These are phyloP conservation scores for Tricholoma hemisulphureum DNA, from an alignment of 768 basidiomycete genomes.

Conservation along the genomic window DNA sequence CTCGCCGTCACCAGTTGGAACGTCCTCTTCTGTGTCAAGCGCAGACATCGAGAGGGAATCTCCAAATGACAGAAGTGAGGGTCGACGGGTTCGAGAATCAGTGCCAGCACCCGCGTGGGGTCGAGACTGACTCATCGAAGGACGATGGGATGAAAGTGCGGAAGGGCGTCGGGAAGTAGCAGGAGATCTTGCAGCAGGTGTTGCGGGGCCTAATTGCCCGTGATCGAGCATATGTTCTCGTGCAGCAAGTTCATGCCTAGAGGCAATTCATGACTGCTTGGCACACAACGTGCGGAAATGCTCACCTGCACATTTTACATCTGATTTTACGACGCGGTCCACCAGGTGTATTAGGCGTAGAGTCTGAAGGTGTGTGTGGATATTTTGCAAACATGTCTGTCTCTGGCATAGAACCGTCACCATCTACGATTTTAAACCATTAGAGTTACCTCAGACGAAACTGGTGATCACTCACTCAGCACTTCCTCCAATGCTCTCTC, in stretches of 20 bases:
- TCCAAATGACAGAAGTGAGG: constrained; percentile 29
- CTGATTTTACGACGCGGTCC: constrained; percentile 62
- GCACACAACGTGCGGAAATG: neutral
- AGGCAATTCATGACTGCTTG: neutral
- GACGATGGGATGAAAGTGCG: constrained; percentile 10
- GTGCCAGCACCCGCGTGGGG: constrained; percentile 19
- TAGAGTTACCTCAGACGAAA: constrained; percentile 15
- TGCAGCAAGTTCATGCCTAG: constrained; percentile 78
- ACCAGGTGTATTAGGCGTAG: constrained; percentile 57
- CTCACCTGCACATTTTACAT: constrained; percentile 89
- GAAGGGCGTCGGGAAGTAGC: constrained; percentile 28
- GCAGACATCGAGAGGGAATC: constrained; percentile 42
- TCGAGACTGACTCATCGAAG: constrained; percentile 24
- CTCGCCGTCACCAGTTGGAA: constrained; percentile 10
- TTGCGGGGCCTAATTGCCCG: constrained; percentile 70
- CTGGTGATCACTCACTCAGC: constrained; percentile 57
- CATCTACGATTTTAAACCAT: constrained; percentile 47
- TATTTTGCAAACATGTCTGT: constrained; percentile 76
- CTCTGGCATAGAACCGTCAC: constrained; percentile 63
- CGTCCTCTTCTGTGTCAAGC: constrained; percentile 27
- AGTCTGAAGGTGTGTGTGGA: constrained; percentile 64
- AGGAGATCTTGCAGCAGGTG: constrained; percentile 52
- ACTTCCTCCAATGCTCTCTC: constrained; percentile 71
- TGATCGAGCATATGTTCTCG: constrained; percentile 95
- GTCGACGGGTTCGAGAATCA: constrained; percentile 29